Percentiles rank a stretch among this genome's conserved stretches.
Evolutionary conservation across 1,284 basidiomycete genomes (phyloP).

Genomic region (Ceratobasidium sp.): DNA sequence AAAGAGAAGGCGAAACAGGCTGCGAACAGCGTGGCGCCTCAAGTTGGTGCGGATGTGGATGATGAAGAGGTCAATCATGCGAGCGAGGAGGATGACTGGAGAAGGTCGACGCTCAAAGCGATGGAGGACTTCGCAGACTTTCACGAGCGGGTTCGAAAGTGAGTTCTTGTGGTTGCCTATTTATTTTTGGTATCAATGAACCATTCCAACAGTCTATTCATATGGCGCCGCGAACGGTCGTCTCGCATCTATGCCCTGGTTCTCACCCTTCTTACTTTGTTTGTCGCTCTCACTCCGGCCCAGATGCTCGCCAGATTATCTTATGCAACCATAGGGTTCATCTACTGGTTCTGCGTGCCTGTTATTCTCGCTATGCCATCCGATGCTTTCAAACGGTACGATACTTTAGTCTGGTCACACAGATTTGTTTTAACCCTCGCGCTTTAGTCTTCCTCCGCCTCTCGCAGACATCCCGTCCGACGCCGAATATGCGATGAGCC

Average conservation of each 20-base stretch:
- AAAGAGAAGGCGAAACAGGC: conserved; percentile 47
- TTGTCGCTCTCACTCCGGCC: conserved; percentile 59
- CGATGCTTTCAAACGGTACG: conserved; percentile 58
- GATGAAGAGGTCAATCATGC: conserved; percentile 50
- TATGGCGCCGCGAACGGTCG: conserved; percentile 64
- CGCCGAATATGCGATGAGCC: conserved; percentile 69
- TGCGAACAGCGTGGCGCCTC: conserved; percentile 40
- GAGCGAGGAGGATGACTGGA: conserved; percentile 55
- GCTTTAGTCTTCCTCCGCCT: conserved; percentile 56
- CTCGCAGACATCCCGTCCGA: conserved; percentile 66
- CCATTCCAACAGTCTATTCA: conserved; percentile 58
- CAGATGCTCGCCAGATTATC: conserved; percentile 59
- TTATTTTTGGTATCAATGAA: neutral
- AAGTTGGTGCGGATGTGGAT: conserved; percentile 25
- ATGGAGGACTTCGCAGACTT: conserved; percentile 61
- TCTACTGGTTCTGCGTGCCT: conserved; percentile 71
- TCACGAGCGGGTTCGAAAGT: conserved; percentile 73
- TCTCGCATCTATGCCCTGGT: conserved; percentile 60
- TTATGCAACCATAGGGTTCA: conserved; percentile 58
- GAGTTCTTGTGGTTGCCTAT: conserved; percentile 46
- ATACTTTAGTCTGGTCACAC: conserved; percentile 15
- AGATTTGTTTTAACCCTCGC: neutral
- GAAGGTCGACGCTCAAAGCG: conserved; percentile 57
- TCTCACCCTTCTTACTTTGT: conserved; percentile 51
- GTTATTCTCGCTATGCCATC: conserved; percentile 61